Evolutionary conservation across 2,329 filamentous ascomycete genomes (phyloP), one percentile per base, ranked within the genome.

Genomic region (Colletotrichum acutatum): DNA sequence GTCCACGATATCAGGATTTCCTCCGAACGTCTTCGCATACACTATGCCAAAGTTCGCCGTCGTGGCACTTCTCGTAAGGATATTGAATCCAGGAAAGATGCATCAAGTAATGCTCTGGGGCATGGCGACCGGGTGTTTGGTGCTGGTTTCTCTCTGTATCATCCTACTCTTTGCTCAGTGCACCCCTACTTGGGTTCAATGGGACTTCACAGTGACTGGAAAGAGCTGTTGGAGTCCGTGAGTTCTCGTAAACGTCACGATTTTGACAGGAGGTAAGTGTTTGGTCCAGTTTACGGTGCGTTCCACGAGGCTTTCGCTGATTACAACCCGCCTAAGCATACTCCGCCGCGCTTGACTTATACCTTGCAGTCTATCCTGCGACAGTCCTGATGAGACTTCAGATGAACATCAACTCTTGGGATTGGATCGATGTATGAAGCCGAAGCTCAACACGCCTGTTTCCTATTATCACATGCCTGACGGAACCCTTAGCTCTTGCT

Each of bases 41-140:
- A 76, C 75, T 2, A 24, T 81, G 3, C 79, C 79, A 1, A 81
- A 81, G 60, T 70, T 81, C 4, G 79, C 78, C 19, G 78, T 78
- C 46, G 72, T 79, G 6, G 61, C 68, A 6, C 76, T 81, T 1
- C 74, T 81, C 0, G 75, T 68, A 5, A 74, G 77, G 19, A 76
- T 81, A 2, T 52, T 81, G 56, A 76, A 77, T 56, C 79, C 79
- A 9, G 71, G 69, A 26, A 69, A 66, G 11, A 4, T 19, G 5
- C 78, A 80, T 68, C 64, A 49, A 0, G 56, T 54, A 9, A 74
- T 78, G n/a, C 73, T 81, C 6, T 81, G 79, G 78, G 34, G 54
- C 1, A 65, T 80, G 24, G 69, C 74, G 12, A 67, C 71, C 9
- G 19, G 71, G 0, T 77, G 73, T 30, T 56, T 75, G 11, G 22